A percentile compares a stretch with the other conserved stretches of the same genome.
Conservation (phyloP, 257 asterid genomes). For the Petunia secreta region DNA sequence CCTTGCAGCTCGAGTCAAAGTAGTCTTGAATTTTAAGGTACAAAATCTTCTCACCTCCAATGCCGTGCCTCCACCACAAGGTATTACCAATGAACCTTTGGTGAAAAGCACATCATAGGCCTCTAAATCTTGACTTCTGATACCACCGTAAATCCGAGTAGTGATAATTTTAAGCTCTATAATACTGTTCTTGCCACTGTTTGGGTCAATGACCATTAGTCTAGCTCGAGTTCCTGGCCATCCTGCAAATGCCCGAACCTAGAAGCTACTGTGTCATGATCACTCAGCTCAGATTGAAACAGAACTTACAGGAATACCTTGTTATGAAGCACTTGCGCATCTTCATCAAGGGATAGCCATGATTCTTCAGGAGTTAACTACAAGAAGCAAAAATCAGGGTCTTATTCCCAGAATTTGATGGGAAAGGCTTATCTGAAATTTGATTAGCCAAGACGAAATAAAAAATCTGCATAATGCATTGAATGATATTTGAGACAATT, state of each 20-base stretch:
- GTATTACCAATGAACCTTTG: slow-evolving; percentile 73
- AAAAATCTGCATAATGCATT: not conserved
- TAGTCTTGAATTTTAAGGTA: not conserved
- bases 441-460: not conserved
- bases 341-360: slow-evolving; percentile 74
- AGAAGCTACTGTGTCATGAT: slow-evolving; percentile 51
- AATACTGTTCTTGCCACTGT: slow-evolving; percentile 43
- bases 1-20: slow-evolving; percentile 13
- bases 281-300: slow-evolving; percentile 30
- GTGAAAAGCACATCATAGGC: slow-evolving; percentile 54
- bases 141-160: slow-evolving; percentile 54
- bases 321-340: slow-evolving; percentile 80
- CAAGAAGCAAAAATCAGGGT: slow-evolving; percentile 24
- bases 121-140: slow-evolving; percentile 41
- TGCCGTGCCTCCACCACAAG: slow-evolving; percentile 68
- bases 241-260: slow-evolving; percentile 99
- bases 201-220: slow-evolving; percentile 51
- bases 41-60: slow-evolving; percentile 66
- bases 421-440: not conserved
- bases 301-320: slow-evolving; percentile 57
- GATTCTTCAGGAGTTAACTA: slow-evolving; percentile 89
- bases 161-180: slow-evolving; percentile 79
- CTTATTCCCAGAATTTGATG: slow-evolving; percentile 9
- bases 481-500: not conserved
- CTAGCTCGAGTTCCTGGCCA: slow-evolving; percentile 98